Evolutionary conservation across 148 eudicot genomes (phyloP), one percentile per base, ranked within the genome.

Genomic region (Cornus florida): DNA sequence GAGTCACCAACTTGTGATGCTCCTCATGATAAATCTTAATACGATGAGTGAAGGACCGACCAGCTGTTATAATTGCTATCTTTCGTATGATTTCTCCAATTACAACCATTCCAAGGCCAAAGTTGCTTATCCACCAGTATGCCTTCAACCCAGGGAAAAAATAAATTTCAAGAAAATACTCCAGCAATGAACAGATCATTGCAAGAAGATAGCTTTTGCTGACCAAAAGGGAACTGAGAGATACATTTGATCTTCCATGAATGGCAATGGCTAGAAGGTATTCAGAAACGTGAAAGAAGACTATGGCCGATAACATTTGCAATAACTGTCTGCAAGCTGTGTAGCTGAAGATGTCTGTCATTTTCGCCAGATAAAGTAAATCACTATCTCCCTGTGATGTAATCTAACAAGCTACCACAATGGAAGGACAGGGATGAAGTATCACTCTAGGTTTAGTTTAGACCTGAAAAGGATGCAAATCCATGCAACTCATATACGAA

Each of bases 231-330:
- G 97, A 93, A 28, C 74, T 78, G 20, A 89, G 84, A 39, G 94
- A 84, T 76, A 93, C 97, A 66, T 89, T 91, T 78, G 86, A 77
- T 78, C 84, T 91, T 74, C 98, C 98, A 65, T 95, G 98, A 75
- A 92, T 71, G 28, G 66, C 12, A 48, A 87, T 17, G 75, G 98
- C 98, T 50, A 95, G 87, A 76, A 89, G 14, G 74, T 85, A 95
- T 87, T 95, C 97, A 0, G 98, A 95, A 70, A 68, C 43, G 74
- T 95, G 97, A 81, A 95, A 95, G 87, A 93, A 93, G 81, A 84
- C 69, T 73, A 88, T 74, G 68, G 97, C 90, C 46, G 85, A 69
- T 66, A 93, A 84, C 89, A 95, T 78, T 75, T 92, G 91, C n/a
- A 79, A 77, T 79, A 95, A 82, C 78, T 90, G 97, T 78, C 94